These are phyloP conservation scores for Sapria himalayana DNA, from an alignment of 345 rosid genomes.

Conservation along the genomic window DNA sequence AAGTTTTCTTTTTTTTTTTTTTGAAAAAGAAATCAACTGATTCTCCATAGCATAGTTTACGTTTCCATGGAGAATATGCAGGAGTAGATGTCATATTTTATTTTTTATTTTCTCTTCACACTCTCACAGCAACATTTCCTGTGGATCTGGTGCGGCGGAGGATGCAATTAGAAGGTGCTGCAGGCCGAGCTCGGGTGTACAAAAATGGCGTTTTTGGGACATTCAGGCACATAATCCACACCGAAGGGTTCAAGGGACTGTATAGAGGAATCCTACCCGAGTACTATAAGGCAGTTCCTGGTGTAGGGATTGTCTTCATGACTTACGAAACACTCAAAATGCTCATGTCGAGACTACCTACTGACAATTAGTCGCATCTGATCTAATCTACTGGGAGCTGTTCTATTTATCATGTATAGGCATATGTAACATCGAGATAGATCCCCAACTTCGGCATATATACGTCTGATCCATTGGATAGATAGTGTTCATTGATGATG, in stretches of 20 bases:
- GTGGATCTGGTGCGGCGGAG: conserved; percentile 90
- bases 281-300: conserved; percentile 87
- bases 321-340: conserved; percentile 51
- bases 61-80: conserved; percentile 10
- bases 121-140: conserved; percentile 90
- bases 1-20: no score
- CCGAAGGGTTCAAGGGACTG: conserved; percentile 67
- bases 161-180: conserved; percentile 92
- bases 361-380: conserved; percentile 12
- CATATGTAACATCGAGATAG: no score
- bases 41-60: conserved; percentile 1
- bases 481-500: no score
- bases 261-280: conserved; percentile 94
- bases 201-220: conserved; percentile 53
- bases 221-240: conserved; percentile 47
- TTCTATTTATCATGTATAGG: no score
- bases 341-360: conserved; percentile 22
- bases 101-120: no score
- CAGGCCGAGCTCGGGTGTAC: conserved; percentile 71
- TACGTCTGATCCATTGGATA: no score
- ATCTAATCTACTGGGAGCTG: no score
- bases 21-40: no score
- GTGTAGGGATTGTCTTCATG: conserved; percentile 88
- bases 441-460: no score
- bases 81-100: no score